These are phyloP conservation scores for Cladosporium halotolerans DNA, from an alignment of 2,329 filamentous ascomycete genomes.

Conservation along the genomic window DNA sequence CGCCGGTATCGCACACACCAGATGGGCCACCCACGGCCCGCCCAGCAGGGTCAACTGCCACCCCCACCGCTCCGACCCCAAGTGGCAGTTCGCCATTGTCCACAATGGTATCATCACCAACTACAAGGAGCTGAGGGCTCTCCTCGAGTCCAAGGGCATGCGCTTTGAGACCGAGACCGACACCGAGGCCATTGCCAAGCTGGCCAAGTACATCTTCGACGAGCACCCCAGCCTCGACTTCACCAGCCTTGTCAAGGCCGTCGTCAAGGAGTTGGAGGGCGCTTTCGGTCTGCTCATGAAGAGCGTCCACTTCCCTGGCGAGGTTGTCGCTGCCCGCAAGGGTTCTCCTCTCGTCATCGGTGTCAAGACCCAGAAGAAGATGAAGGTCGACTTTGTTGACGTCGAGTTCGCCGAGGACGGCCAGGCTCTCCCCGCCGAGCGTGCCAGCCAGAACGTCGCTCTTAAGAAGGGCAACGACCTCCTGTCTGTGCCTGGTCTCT, in stretches of 20 bases:
- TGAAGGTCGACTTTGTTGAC: conserved; percentile 99
- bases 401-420: conserved; percentile 92
- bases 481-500: conserved; percentile 66
- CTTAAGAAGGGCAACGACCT: conserved; percentile 68
- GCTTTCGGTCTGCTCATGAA: conserved; percentile 96
- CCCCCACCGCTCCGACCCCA: conserved; percentile 92
- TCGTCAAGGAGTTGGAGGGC: conserved; percentile 97
- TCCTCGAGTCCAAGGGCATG: conserved; percentile 91
- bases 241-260: conserved; percentile 91
- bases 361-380: conserved; percentile 94
- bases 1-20: conserved; percentile 96
- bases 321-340: conserved; percentile 96
- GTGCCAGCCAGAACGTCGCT: conserved; percentile 90
- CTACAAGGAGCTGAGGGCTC: conserved; percentile 98
- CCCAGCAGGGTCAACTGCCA: conserved; percentile 96
- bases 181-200: conserved; percentile 98
- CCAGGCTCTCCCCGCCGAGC: conserved; percentile 78
- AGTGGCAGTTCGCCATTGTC: conserved; percentile 93
- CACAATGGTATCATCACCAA: conserved; percentile 99
- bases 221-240: conserved; percentile 91
- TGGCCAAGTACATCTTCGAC: conserved; percentile 96
- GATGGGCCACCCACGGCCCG: conserved; percentile 96
- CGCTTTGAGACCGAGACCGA: conserved; percentile 99
- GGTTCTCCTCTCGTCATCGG: conserved; percentile 96
- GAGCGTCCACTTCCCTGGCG: conserved; percentile 96